A percentile compares a stretch with the other conserved stretches of the same genome.
These are phyloP conservation scores for Lipomyces yamadae DNA, from an alignment of 805 yeast genomes.

Conservation along the genomic window DNA sequence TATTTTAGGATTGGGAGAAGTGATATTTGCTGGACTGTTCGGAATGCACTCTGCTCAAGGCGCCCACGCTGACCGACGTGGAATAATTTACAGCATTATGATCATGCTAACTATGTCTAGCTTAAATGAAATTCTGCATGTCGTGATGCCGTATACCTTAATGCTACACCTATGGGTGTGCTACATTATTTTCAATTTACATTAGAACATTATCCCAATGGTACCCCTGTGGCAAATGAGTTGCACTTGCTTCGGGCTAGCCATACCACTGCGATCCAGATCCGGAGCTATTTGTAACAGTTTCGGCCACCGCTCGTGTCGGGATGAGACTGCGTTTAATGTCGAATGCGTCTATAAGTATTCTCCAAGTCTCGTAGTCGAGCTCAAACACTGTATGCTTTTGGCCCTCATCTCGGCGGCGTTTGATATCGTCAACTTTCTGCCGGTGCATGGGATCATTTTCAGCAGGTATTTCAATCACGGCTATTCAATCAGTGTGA, in stretches of 20 bases:
- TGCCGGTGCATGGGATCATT: slow-evolving; percentile 13
- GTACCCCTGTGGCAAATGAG: too few relatives aligned
- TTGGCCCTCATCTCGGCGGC: slow-evolving; percentile 38
- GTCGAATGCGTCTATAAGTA: slow-evolving; percentile 57
- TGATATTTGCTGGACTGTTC: too few relatives aligned
- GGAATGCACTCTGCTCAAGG: too few relatives aligned
- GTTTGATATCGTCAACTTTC: not conserved
- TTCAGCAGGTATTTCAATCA: slow-evolving; percentile 12
- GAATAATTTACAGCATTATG: too few relatives aligned
- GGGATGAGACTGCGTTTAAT: slow-evolving; percentile 63
- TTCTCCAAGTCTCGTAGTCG: slow-evolving; percentile 69
- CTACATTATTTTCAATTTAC: too few relatives aligned
- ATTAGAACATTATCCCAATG: too few relatives aligned
- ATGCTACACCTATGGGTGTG: too few relatives aligned
- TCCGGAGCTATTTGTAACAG: slow-evolving; percentile 1
- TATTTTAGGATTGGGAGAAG: too few relatives aligned
- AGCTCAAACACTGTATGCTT: slow-evolving; percentile 76
- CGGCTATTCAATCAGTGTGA: slow-evolving; percentile 9
- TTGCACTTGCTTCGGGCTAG: not conserved
- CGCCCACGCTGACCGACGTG: too few relatives aligned
- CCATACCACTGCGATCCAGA: slow-evolving; percentile 28
- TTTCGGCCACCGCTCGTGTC: slow-evolving; percentile 43
- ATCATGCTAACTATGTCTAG: too few relatives aligned
- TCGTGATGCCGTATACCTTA: too few relatives aligned
- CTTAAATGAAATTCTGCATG: too few relatives aligned